These are phyloP conservation scores for Debaryomycetaceae sp. DNA, from an alignment of 1,139 yeast genomes.

Conservation along the genomic window DNA sequence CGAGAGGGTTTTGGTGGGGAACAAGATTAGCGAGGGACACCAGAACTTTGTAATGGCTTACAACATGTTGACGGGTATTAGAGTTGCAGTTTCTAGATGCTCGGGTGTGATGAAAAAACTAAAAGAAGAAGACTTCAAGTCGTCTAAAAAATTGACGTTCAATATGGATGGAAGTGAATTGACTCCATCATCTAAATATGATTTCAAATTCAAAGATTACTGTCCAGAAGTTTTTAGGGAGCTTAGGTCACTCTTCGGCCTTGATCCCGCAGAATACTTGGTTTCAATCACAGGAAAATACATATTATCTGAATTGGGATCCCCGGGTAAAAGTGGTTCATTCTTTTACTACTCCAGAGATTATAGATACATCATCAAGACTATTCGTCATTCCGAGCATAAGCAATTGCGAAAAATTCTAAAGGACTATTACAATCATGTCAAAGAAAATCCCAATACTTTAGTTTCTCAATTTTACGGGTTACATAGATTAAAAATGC, in stretches of 20 bases:
- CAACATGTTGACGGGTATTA: slow-evolving; percentile 94
- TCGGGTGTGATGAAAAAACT: slow-evolving; percentile 81
- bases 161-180: slow-evolving; percentile 84
- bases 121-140: slow-evolving; percentile 63
- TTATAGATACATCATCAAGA: slow-evolving; percentile 89
- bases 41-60: slow-evolving; percentile 92
- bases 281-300: slow-evolving; percentile 91
- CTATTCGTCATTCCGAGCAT: slow-evolving; percentile 93
- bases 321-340: slow-evolving; percentile 97
- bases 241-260: slow-evolving; percentile 70
- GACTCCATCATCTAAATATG: slow-evolving; percentile 91
- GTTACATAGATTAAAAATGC: slow-evolving; percentile 88
- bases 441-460: slow-evolving; percentile 81
- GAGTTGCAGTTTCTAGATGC: slow-evolving; percentile 91
- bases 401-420: slow-evolving; percentile 72
- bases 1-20: slow-evolving; percentile 69
- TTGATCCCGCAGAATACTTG: slow-evolving; percentile 94
- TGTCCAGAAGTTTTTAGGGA: slow-evolving; percentile 93
- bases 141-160: slow-evolving; percentile 77
- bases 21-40: slow-evolving; percentile 87
- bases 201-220: slow-evolving; percentile 95
- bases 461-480: slow-evolving; percentile 93
- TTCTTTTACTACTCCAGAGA: slow-evolving; percentile 94
- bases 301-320: slow-evolving; percentile 85
- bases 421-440: slow-evolving; percentile 76